These are phyloP conservation scores for Colletotrichum sp. DNA, from an alignment of 2,329 filamentous ascomycete species.

Conservation along the genomic window DNA sequence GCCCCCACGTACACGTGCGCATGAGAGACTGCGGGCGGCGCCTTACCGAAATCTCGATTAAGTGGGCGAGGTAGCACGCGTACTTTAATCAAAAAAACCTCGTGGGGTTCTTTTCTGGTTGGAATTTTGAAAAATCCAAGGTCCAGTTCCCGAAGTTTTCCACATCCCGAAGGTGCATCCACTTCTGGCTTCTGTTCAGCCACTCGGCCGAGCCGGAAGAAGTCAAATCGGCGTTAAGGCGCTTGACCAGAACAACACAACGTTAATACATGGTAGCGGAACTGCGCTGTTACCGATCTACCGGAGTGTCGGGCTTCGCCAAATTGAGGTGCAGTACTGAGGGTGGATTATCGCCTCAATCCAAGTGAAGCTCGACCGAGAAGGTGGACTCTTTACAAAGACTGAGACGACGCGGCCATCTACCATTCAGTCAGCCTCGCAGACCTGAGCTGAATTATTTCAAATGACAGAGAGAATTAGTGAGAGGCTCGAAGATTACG, in stretches of 20 bases:
- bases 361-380: background rate
- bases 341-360: background rate
- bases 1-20: background rate
- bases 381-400: accelerated
- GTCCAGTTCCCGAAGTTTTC: background rate
- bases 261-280: background rate
- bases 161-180: background rate
- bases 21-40: background rate
- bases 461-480: background rate
- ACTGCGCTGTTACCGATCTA: background rate
- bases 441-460: background rate
- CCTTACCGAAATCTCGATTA: background rate
- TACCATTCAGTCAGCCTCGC: background rate
- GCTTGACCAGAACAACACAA: background rate
- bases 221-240: background rate
- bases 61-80: background rate
- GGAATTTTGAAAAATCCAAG: background rate
- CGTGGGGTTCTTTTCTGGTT: background rate
- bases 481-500: background rate
- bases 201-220: background rate
- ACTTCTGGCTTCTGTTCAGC: background rate
- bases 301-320: background rate
- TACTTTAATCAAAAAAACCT: background rate
- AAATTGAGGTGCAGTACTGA: background rate
- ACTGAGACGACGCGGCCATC: background rate